phyloP scores from a whole-genome alignment of 805 yeast species.

The Ogataea corticis region DNA sequence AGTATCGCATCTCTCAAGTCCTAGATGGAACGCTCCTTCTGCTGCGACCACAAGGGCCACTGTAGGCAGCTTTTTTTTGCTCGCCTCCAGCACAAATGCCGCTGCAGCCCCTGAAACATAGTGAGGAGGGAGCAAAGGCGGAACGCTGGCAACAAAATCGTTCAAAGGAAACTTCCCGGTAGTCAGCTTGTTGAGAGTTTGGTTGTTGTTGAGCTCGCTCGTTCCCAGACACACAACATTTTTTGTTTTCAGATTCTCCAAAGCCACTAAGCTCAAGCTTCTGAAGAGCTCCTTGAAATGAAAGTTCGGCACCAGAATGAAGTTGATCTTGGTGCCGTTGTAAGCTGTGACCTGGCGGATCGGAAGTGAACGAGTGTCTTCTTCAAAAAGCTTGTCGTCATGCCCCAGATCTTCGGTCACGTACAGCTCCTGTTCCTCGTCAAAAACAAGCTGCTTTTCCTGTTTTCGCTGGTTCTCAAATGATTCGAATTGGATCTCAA shows the following conservation, averaged over 20 bases:
- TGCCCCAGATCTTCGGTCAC: constrained; percentile 13
- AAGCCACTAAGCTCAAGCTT: constrained; percentile 17
- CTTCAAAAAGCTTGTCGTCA: constrained; percentile 29
- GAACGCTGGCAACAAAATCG: constrained; percentile 27
- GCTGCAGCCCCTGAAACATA: constrained; percentile 47
- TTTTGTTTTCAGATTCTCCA: constrained; percentile 1
- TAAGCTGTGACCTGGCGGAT: constrained; percentile 10
- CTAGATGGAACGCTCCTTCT: constrained; percentile 47
- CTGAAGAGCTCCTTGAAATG: constrained; percentile 28
- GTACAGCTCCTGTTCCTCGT: constrained; percentile 54
- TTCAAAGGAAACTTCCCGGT: constrained; percentile 8
- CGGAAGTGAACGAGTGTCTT: constrained; percentile 19
- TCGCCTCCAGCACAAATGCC: constrained; percentile 37
- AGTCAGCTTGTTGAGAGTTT: constrained; percentile 18
- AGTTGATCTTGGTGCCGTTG: constrained; percentile 8
- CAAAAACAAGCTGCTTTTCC: constrained; percentile 30
- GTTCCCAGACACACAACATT: constrained; percentile 25
- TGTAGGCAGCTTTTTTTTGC: constrained; percentile 8
- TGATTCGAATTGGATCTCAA: neutral
- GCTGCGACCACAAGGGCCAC: constrained; percentile 37
- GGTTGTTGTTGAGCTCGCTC: constrained; percentile 23
- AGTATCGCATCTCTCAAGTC: constrained; percentile 42
- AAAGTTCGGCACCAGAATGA: constrained; percentile 25
- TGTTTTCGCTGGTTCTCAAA: constrained; percentile 2
- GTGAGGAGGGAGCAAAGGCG: constrained; percentile 48